These are phyloP conservation scores for Leccinum uliginosum DNA, from an alignment of 768 basidiomycete species.

Conservation along the genomic window DNA sequence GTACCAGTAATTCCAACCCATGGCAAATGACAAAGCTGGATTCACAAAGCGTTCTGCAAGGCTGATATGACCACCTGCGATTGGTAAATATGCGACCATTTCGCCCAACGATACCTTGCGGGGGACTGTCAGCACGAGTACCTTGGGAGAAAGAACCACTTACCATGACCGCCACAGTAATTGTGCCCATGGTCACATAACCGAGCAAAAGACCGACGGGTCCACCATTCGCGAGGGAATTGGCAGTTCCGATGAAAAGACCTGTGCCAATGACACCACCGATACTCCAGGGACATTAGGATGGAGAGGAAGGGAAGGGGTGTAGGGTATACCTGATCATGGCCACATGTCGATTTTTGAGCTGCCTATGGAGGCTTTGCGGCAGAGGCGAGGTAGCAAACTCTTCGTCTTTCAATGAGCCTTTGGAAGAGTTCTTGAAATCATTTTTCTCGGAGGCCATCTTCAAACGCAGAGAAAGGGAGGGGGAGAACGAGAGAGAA, in stretches of 20 bases:
- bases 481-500: no score
- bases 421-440: conserved; percentile 4
- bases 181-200: conserved; percentile 31
- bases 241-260: not conserved
- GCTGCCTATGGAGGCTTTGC: conserved; percentile 46
- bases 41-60: conserved; percentile 80
- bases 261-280: conserved; percentile 34
- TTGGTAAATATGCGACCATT: conserved; percentile 68
- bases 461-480: not conserved
- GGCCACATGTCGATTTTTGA: conserved; percentile 75
- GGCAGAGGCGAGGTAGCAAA: not conserved
- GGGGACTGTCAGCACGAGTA: not conserved
- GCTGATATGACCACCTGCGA: conserved; percentile 77
- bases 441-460: conserved; percentile 23
- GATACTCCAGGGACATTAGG: conserved; percentile 38
- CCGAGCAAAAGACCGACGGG: conserved; percentile 41
- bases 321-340: conserved; percentile 62
- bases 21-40: conserved; percentile 57
- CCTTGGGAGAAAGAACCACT: not conserved
- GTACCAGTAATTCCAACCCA: conserved; percentile 56
- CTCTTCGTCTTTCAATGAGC: conserved; percentile 24
- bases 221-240: conserved; percentile 32
- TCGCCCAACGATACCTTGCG: conserved; percentile 45
- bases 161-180: conserved; percentile 33
- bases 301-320: not conserved